Evolutionary conservation across 352 stramenopile species (phyloP).

Genomic region (Globisporangium uncinulatum): DNA sequence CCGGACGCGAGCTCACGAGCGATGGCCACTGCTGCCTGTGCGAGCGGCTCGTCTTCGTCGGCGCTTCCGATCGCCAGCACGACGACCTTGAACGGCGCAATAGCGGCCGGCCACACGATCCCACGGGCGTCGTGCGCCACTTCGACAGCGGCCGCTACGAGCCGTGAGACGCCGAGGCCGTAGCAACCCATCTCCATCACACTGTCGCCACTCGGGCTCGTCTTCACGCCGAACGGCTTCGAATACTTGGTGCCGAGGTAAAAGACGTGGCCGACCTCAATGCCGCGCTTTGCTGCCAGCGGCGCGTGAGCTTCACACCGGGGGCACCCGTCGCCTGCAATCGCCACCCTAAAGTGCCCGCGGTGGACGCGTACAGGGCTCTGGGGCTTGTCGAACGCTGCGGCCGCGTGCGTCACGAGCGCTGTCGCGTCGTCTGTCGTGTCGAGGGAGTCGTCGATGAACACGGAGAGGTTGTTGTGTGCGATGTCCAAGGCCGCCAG

Average conservation of each 20-base stretch:
- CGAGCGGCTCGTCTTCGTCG: constrained; percentile 39
- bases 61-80: constrained; percentile 74
- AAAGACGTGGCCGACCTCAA: constrained; percentile 88
- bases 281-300: constrained; percentile 73
- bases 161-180: constrained; percentile 77
- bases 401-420: background rate
- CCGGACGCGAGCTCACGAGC: constrained; percentile 41
- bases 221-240: constrained; percentile 68
- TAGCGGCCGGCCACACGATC: constrained; percentile 76
- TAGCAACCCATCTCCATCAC: constrained; percentile 88
- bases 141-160: constrained; percentile 81
- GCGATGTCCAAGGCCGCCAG: constrained; percentile 19
- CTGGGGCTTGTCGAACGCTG: background rate
- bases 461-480: constrained; percentile 30
- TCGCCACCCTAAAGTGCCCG: constrained; percentile 60
- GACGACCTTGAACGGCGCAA: constrained; percentile 77
- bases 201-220: constrained; percentile 31
- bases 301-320: constrained; percentile 30
- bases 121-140: constrained; percentile 68
- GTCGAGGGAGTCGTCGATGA: constrained; percentile 64
- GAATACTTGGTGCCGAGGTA: constrained; percentile 89
- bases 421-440: background rate
- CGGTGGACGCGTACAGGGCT: constrained; percentile 14
- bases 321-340: constrained; percentile 60
- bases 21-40: constrained; percentile 39